Conservation (phyloP, 768 basidiomycete species). For the Lactifluus rugatus region DNA sequence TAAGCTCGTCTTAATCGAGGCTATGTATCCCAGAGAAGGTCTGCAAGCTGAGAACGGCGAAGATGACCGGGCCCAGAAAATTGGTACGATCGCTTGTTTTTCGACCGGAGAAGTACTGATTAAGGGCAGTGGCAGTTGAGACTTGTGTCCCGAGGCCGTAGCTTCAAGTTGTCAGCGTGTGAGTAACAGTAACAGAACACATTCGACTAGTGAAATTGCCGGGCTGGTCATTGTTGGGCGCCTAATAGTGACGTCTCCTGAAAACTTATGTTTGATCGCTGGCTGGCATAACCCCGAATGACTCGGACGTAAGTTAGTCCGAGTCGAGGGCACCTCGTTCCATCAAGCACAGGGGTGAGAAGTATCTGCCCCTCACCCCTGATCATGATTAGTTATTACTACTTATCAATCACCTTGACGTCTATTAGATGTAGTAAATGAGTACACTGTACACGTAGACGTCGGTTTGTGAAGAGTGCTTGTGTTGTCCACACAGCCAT, state of each 20-base stretch:
- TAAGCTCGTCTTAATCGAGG: not conserved
- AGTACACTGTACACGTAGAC: no score
- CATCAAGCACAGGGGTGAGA: not conserved
- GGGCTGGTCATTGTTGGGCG: not conserved
- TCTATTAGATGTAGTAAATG: no score
- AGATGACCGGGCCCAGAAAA: not conserved
- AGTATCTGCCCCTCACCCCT: not conserved
- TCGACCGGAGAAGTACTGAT: no score
- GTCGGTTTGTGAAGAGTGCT: no score
- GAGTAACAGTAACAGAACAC: no score
- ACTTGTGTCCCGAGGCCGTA: no score
- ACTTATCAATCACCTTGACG: not conserved
- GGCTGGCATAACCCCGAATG: not conserved
- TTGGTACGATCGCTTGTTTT: not conserved
- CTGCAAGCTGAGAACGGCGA: slow-evolving; percentile 3
- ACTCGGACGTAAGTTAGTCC: no score
- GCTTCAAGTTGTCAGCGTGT: no score
- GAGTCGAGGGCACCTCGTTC: not conserved
- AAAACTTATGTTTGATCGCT: not conserved
- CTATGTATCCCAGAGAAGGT: no score
- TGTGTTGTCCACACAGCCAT: no score
- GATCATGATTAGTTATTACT: not conserved
- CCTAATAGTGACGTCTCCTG: not conserved
- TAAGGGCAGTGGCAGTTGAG: not conserved
- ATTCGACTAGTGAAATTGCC: not conserved